phyloP scores from a whole-genome alignment of 2,329 filamentous ascomycete genomes.

The Botrytis squamosa region DNA sequence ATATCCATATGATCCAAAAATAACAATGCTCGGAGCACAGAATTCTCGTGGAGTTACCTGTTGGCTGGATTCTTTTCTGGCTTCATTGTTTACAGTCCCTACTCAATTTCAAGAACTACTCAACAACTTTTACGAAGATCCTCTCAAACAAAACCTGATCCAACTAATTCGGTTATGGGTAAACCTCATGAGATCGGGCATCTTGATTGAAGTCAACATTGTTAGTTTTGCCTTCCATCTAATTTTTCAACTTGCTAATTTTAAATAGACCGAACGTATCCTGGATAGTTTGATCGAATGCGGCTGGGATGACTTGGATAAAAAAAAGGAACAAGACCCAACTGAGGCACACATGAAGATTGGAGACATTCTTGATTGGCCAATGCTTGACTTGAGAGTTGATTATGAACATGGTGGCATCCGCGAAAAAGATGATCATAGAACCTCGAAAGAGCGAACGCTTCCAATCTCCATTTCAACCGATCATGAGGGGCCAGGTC shows the following conservation, averaged over 20 bases:
- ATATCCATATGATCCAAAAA: conserved; percentile 67
- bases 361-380: conserved; percentile 82
- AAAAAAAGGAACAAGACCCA: conserved; percentile 84
- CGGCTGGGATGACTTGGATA: conserved; percentile 80
- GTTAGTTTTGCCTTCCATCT: conserved; percentile 47
- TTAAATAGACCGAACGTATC: conserved; percentile 68
- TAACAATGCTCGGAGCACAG: conserved; percentile 77
- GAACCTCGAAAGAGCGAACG: conserved; percentile 86
- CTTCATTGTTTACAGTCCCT: conserved; percentile 91
- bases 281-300: conserved; percentile 81
- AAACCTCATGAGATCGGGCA: conserved; percentile 82
- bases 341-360: conserved; percentile 96
- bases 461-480: conserved; percentile 88
- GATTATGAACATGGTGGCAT: conserved; percentile 92
- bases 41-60: conserved; percentile 90
- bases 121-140: conserved; percentile 68
- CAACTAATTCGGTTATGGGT: conserved; percentile 85
- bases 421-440: conserved; percentile 84
- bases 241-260: conserved; percentile 24
- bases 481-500: conserved; percentile 49
- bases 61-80: conserved; percentile 86
- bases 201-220: conserved; percentile 81
- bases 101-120: conserved; percentile 89
- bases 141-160: conserved; percentile 69
- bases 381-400: conserved; percentile 86